These are phyloP conservation scores for Spinacia oleracea DNA, from an alignment of 179 eudicot species.

Conservation along the genomic window DNA sequence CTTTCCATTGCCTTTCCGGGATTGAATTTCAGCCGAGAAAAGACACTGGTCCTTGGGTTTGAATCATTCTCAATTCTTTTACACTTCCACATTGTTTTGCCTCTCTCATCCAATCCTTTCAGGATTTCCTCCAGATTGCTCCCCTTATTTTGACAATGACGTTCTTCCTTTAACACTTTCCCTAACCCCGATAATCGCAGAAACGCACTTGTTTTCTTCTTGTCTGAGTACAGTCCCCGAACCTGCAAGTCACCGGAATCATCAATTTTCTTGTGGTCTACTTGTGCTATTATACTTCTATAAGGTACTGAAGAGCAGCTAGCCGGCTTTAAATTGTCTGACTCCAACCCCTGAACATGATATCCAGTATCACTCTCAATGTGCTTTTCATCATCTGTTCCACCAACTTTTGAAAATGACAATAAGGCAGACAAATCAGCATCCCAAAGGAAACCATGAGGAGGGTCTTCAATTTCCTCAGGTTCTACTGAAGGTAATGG, in stretches of 20 bases:
- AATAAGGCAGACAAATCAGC: background rate
- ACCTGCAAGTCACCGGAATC: background rate
- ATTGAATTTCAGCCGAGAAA: constrained; percentile 19
- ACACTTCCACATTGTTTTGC: constrained; percentile 2
- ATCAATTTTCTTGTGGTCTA: background rate
- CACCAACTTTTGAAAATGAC: background rate
- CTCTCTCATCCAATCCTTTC: constrained; percentile 4
- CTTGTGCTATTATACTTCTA: background rate
- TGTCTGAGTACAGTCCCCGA: constrained; percentile 19
- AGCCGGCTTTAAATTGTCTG: background rate
- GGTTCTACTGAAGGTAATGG: constrained; percentile 13
- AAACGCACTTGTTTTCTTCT: constrained; percentile 23
- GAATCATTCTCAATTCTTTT: background rate
- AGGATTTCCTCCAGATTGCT: constrained; percentile 1
- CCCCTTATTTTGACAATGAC: background rate
- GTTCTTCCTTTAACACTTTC: background rate
- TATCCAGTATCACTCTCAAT: background rate
- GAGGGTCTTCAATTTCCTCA: constrained; percentile 9
- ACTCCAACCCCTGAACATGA: background rate
- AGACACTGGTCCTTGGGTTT: constrained; percentile 8
- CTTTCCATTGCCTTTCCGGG: background rate
- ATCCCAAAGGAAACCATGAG: background rate
- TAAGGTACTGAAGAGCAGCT: constrained; percentile 5
- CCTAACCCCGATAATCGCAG: constrained; percentile 10
- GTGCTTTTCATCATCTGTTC: background rate